Percentiles rank a stretch among this genome's conserved stretches.
phyloP scores from a whole-genome alignment of 495 filamentous ascomycete genomes.

The Annulohypoxylon stygium region DNA sequence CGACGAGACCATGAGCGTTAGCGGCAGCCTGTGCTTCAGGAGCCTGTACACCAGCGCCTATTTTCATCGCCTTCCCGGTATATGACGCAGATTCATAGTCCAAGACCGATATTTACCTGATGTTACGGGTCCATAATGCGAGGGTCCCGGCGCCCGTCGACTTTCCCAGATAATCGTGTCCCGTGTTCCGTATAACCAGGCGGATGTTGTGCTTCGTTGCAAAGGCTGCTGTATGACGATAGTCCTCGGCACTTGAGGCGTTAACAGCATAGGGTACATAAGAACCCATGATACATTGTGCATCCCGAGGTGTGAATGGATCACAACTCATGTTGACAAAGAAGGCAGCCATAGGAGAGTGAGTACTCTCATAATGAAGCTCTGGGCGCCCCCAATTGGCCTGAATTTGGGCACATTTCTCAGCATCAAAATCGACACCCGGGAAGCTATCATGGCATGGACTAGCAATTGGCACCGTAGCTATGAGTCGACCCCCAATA shows the following conservation, averaged over 20 bases:
- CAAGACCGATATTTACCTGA: conserved; percentile 57
- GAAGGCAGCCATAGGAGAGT: conserved; percentile 58
- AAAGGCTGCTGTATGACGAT: conserved; percentile 61
- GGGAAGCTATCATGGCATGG: conserved; percentile 20
- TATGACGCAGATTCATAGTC: conserved; percentile 50
- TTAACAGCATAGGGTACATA: conserved; percentile 69
- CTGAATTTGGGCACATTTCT: conserved; percentile 25
- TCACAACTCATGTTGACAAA: conserved; percentile 65
- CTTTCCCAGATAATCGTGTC: conserved; percentile 62
- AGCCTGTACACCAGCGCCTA: conserved; percentile 71
- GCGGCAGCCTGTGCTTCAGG: conserved; percentile 64
- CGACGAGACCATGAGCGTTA: conserved; percentile 57
- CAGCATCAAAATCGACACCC: conserved; percentile 12
- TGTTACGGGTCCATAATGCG: conserved; percentile 65
- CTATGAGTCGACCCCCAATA: conserved; percentile 41
- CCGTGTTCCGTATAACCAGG: conserved; percentile 63
- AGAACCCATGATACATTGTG: conserved; percentile 67
- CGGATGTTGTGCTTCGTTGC: conserved; percentile 59
- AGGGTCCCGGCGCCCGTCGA: conserved; percentile 65
- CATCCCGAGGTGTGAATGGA: conserved; percentile 58
- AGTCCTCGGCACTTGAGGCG: conserved; percentile 55
- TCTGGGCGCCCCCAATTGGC: conserved; percentile 20
- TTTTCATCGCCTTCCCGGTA: conserved; percentile 62
- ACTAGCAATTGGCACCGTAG: conserved; percentile 19
- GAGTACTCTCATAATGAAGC: neutral